A percentile compares a stretch with the other conserved stretches of the same genome.
Evolutionary conservation across 2,329 filamentous ascomycete genomes (phyloP).

Genomic region (Colletotrichum tanaceti): DNA sequence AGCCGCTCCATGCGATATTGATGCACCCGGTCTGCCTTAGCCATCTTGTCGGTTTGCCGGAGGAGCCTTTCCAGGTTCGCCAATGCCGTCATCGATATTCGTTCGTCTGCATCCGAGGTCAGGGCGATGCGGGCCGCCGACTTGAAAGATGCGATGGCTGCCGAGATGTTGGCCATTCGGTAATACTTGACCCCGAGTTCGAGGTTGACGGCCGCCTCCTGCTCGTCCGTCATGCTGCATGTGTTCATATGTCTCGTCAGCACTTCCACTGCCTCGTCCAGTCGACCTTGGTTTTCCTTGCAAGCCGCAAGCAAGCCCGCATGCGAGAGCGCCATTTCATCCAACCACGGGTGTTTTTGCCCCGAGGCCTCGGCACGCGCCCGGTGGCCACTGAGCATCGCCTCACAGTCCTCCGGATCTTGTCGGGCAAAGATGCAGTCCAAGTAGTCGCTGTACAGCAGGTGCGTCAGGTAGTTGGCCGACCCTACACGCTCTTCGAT

Average conservation of each 20-base stretch:
- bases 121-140: slow-evolving; percentile 47
- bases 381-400: slow-evolving; percentile 47
- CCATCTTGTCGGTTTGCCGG: slow-evolving; percentile 41
- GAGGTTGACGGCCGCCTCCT: slow-evolving; percentile 48
- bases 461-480: slow-evolving; percentile 49
- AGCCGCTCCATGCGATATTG: slow-evolving; percentile 47
- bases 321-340: slow-evolving; percentile 49
- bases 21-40: slow-evolving; percentile 45
- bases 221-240: slow-evolving; percentile 48
- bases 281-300: slow-evolving; percentile 47
- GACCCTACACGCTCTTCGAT: slow-evolving; percentile 48
- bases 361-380: slow-evolving; percentile 47
- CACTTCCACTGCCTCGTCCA: slow-evolving; percentile 48
- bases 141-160: slow-evolving; percentile 47
- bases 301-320: slow-evolving; percentile 47
- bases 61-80: slow-evolving; percentile 49
- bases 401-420: slow-evolving; percentile 45
- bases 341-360: slow-evolving; percentile 47
- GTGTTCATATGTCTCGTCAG: slow-evolving; percentile 46
- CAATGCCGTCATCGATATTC: slow-evolving; percentile 49
- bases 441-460: slow-evolving; percentile 51
- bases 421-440: slow-evolving; percentile 48
- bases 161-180: slow-evolving; percentile 45
- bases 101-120: slow-evolving; percentile 47
- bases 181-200: slow-evolving; percentile 50